Percentiles rank a stretch among this genome's conserved stretches.
These are phyloP conservation scores for Naganishia sp. DNA, from an alignment of 1,284 basidiomycete species.

Conservation along the genomic window DNA sequence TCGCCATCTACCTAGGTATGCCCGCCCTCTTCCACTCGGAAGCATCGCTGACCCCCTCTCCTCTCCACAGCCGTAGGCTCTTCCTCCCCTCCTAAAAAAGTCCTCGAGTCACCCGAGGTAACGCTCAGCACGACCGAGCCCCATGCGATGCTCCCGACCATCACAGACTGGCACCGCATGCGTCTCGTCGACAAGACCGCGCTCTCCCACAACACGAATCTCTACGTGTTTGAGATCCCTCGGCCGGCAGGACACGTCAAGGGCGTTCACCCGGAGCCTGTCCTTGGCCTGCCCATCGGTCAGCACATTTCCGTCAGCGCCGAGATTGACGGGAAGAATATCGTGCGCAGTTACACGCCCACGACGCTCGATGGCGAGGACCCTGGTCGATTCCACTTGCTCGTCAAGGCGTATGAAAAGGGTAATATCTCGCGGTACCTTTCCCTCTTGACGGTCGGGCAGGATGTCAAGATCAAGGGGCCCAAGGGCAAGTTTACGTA, in stretches of 20 bases:
- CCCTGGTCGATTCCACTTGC: slow-evolving; percentile 88
- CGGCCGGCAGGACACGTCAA: slow-evolving; percentile 35
- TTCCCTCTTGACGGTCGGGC: slow-evolving; percentile 75
- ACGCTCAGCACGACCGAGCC: slow-evolving; percentile 26
- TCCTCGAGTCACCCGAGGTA: slow-evolving; percentile 14
- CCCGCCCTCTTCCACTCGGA: not conserved
- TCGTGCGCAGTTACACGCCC: slow-evolving; percentile 92
- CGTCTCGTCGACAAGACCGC: slow-evolving; percentile 76
- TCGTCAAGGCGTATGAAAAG: slow-evolving; percentile 97
- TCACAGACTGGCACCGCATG: slow-evolving; percentile 73
- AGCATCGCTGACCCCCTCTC: not conserved
- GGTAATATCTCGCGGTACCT: slow-evolving; percentile 93
- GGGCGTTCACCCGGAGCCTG: slow-evolving; percentile 49
- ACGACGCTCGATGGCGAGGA: slow-evolving; percentile 83
- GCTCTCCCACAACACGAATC: slow-evolving; percentile 92
- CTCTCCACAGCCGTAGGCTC: not conserved
- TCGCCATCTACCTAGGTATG: slow-evolving; percentile 23
- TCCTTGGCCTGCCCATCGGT: slow-evolving; percentile 90
- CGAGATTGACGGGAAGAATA: slow-evolving; percentile 83
- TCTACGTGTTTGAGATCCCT: slow-evolving; percentile 60
- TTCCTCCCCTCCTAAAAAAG: slow-evolving; percentile 10
- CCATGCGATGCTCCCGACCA: slow-evolving; percentile 28
- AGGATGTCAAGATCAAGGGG: slow-evolving; percentile 85
- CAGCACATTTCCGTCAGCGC: slow-evolving; percentile 93
- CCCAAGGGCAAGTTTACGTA: slow-evolving; percentile 94